Evolutionary conservation across 306 rosid species (phyloP).

Genomic region (Vicia faba): DNA sequence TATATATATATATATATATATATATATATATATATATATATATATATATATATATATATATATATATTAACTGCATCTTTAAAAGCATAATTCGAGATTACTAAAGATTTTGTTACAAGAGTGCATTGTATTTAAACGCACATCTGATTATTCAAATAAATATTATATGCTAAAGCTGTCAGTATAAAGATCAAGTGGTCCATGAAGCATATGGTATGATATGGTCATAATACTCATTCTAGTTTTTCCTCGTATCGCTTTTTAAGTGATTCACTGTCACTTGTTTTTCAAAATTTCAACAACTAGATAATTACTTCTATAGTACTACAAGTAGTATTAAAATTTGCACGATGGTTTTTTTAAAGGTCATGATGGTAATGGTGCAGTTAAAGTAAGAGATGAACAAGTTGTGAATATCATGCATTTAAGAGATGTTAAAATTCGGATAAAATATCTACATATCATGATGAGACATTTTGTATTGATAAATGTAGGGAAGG

Average conservation of each 20-base stretch:
- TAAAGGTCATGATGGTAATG: not conserved
- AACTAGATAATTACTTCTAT: not conserved
- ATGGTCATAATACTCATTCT: not conserved
- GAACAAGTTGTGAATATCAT: not conserved
- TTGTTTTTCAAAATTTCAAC: not conserved
- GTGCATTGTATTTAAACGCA: conserved; percentile 5
- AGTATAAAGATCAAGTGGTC: too few relatives aligned
- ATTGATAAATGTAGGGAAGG: not conserved
- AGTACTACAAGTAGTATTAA: not conserved
- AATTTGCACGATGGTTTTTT: not conserved
- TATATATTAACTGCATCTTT: not conserved
- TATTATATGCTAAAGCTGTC: too few relatives aligned
- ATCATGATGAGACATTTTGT: not conserved
- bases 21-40: too few relatives aligned
- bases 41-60: too few relatives aligned
- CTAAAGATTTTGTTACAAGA: not conserved
- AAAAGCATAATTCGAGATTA: conserved; percentile 10
- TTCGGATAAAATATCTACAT: not conserved
- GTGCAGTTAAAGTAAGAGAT: not conserved
- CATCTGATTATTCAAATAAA: not conserved
- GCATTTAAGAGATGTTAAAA: not conserved
- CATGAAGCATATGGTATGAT: not conserved
- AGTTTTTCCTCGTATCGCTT: not conserved
- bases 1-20: too few relatives aligned
- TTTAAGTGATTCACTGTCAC: not conserved